Conservation (phyloP, 768 basidiomycete genomes). For the Tephrocybe sp. region DNA sequence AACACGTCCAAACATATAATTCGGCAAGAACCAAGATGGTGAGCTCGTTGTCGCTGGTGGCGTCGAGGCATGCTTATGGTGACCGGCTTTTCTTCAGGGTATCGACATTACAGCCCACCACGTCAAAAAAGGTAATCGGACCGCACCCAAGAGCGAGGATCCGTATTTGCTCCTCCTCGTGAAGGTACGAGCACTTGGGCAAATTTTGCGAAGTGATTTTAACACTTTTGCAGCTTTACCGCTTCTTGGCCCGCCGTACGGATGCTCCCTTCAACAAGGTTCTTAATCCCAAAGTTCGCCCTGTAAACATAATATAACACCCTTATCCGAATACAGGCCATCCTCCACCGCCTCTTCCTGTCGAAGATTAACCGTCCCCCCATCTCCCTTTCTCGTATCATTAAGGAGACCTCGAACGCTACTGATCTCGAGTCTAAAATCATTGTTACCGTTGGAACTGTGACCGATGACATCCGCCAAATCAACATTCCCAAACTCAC, state of each 20-base stretch:
- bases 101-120: slow-evolving; percentile 96
- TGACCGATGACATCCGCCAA: slow-evolving; percentile 95
- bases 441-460: slow-evolving; percentile 86
- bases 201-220: slow-evolving; percentile 10
- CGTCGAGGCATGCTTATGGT: slow-evolving; percentile 16
- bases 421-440: slow-evolving; percentile 75
- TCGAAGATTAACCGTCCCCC: slow-evolving; percentile 98
- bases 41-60: slow-evolving; percentile 50
- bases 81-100: slow-evolving; percentile 55
- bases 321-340: slow-evolving; percentile 48
- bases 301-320: slow-evolving; percentile 20
- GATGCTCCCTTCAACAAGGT: slow-evolving; percentile 97
- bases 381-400: slow-evolving; percentile 89
- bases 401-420: slow-evolving; percentile 73
- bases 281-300: neutral
- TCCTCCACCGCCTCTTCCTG: slow-evolving; percentile 96
- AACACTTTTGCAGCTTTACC: slow-evolving; percentile 73
- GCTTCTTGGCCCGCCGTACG: slow-evolving; percentile 97
- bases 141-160: slow-evolving; percentile 98
- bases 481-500: slow-evolving; percentile 85
- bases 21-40: slow-evolving; percentile 80
- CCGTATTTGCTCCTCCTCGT: slow-evolving; percentile 97
- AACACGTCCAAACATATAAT: slow-evolving; percentile 51
- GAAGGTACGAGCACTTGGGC: slow-evolving; percentile 61
- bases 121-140: slow-evolving; percentile 96